phyloP scores from a whole-genome alignment of 306 rosid genomes.

The Trifolium subterraneum region DNA sequence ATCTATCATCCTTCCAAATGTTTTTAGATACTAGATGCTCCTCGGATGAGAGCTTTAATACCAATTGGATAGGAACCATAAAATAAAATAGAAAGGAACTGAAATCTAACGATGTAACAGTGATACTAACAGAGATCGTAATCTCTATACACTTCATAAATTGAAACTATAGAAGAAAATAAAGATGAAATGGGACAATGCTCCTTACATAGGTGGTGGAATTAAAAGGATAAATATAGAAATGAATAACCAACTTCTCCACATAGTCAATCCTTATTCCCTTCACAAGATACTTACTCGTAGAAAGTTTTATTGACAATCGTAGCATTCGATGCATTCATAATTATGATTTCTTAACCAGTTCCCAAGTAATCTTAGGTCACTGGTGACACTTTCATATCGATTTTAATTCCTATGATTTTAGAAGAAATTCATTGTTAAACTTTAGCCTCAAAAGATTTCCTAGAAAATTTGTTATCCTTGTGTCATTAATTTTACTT shows the following conservation, averaged over 20 bases:
- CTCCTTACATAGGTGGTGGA: not conserved
- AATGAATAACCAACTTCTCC: not conserved
- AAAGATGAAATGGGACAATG: not conserved
- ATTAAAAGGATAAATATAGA: not conserved
- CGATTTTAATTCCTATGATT: constrained; percentile 2
- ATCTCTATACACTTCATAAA: not conserved
- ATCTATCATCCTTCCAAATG: not conserved
- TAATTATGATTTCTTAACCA: too few species aligned
- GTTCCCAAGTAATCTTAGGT: not conserved
- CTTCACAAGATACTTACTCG: not conserved
- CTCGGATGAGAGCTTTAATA: too few species aligned
- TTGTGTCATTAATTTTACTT: not conserved
- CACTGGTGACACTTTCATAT: not conserved
- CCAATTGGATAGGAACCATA: not conserved
- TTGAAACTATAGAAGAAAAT: not conserved
- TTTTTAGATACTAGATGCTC: too few species aligned
- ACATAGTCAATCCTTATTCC: not conserved
- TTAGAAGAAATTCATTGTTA: constrained; percentile 16
- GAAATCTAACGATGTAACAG: not conserved
- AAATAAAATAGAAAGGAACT: not conserved
- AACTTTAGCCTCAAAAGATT: not conserved
- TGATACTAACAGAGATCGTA: not conserved
- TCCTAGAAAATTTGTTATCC: not conserved
- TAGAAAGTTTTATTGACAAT: too few species aligned
- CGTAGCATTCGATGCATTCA: not conserved